A percentile compares a stretch with the other conserved stretches of the same genome.
Conservation (phyloP, 257 asterid species). For the Henckelia pumila region DNA sequence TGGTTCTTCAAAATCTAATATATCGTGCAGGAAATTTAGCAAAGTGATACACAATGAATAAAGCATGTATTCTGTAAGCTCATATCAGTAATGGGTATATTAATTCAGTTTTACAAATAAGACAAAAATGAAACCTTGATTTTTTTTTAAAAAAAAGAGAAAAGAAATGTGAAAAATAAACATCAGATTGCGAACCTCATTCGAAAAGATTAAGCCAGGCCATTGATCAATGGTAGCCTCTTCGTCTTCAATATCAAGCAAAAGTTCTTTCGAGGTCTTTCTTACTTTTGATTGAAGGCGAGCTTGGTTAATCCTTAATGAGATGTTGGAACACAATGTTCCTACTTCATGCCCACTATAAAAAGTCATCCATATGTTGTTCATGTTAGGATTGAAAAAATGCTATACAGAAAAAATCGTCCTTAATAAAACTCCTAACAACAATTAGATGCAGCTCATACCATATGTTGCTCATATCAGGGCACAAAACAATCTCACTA, state of each 20-base stretch:
- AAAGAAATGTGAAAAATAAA: not conserved
- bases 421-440: not conserved
- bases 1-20: not conserved
- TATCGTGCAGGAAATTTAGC: conserved; percentile 4
- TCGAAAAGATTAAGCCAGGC: conserved; percentile 31
- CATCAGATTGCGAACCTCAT: conserved; percentile 33
- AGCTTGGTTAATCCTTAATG: conserved; percentile 26
- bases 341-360: conserved; percentile 77
- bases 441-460: not conserved
- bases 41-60: conserved; percentile 6
- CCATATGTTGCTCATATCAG: not conserved
- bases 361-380: conserved; percentile 14
- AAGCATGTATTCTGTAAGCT: not conserved
- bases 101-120: conserved; percentile 1
- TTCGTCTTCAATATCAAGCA: conserved; percentile 43
- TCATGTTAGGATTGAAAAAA: not conserved
- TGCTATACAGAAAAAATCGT: not conserved
- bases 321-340: conserved; percentile 41
- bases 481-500: not conserved
- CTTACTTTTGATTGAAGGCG: conserved; percentile 28
- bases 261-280: conserved; percentile 33
- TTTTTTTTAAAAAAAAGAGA: conserved; percentile 9
- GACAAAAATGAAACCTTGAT: conserved; percentile 24
- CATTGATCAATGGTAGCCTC: conserved; percentile 25
- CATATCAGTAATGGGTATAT: not conserved